Conservation (phyloP, 1,284 basidiomycete species). For the Austroboletus niveus region DNA sequence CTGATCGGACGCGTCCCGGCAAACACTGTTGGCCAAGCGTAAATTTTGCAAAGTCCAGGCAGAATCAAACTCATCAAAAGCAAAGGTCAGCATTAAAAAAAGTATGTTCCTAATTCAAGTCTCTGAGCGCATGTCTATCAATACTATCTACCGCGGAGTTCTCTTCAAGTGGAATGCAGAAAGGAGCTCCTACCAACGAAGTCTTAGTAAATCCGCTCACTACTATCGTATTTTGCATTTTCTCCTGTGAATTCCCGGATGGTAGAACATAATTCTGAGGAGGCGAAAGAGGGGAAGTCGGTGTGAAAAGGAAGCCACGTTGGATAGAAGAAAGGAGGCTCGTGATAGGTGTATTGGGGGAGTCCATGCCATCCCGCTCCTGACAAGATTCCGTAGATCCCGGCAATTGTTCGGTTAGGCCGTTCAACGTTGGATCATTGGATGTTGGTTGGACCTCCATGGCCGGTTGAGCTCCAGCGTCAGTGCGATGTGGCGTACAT, state of each 20-base stretch:
- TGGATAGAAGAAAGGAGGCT: constrained; percentile 65
- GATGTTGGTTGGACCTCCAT: not conserved
- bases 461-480: constrained; percentile 3
- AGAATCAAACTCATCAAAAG: not conserved
- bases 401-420: not conserved
- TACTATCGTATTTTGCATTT: constrained; percentile 18
- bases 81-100: constrained; percentile 5
- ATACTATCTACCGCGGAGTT: constrained; percentile 8
- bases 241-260: constrained; percentile 18
- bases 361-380: not conserved
- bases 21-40: not conserved
- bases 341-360: constrained; percentile 63
- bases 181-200: not conserved
- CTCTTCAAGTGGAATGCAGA: constrained; percentile 16
- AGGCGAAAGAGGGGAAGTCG: constrained; percentile 57
- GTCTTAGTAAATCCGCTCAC: constrained; percentile 3
- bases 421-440: not conserved
- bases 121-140: constrained; percentile 28
- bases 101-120: constrained; percentile 24
- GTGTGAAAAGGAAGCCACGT: constrained; percentile 64
- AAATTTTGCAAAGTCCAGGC: too few relatives aligned
- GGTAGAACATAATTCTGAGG: constrained; percentile 45
- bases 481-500: not conserved
- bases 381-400: constrained; percentile 2
- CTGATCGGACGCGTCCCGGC: constrained; percentile 17